Base-by-base conservation (phyloP, 140 eudicot genomes). In the Cichorium intybus region DNA sequence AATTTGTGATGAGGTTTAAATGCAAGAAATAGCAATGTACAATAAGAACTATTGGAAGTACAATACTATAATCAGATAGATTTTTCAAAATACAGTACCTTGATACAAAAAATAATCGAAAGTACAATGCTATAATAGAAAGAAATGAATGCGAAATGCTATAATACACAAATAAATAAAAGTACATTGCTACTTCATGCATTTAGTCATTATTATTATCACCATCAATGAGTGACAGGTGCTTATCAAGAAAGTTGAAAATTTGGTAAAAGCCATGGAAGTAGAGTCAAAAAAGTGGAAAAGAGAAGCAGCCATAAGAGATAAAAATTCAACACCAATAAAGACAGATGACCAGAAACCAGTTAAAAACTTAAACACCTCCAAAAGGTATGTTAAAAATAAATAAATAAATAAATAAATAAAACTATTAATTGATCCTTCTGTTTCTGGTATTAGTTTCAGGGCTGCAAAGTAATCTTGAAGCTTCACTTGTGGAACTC, bases 171-270 rank as follows among this genome's bases (percentile, higher is more conserved):
- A 31, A 31, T 31, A 31, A 31, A 31, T 31, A 0, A 31, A 31
- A 7, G 11, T 31, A 31, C 37, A 7, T 31, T 31, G 10, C 37
- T 31, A 31, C 7, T 31, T 34, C n/a, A 26, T 50, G 26, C 16
- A 15, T 24, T 24, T 31, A 16, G 15, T 47, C 24, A 55, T 37
- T 65, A n/a, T n/a, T n/a, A n/a, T 35, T 35, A 35, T 0, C 0
- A 35, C 12, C 12, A 35, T 10, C 43, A 35, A 35, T 67, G 51
- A 22, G 52, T 70, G 51, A 0, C 81, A 90, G 97, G 56, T 83
- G 69, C 79, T 93, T 11, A 74, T 75, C 77, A 88, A 78, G 79
- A 88, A 88, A 72, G 73, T 88, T 55, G 96, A 92, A 43, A 79
- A 81, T 45, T 72, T 92, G 73, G 64, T 78, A 11, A 93, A 79